Percentiles rank a stretch among this genome's conserved stretches.
phyloP scores from a whole-genome alignment of 805 yeast genomes.

The Wickerhamiella australiensis region DNA sequence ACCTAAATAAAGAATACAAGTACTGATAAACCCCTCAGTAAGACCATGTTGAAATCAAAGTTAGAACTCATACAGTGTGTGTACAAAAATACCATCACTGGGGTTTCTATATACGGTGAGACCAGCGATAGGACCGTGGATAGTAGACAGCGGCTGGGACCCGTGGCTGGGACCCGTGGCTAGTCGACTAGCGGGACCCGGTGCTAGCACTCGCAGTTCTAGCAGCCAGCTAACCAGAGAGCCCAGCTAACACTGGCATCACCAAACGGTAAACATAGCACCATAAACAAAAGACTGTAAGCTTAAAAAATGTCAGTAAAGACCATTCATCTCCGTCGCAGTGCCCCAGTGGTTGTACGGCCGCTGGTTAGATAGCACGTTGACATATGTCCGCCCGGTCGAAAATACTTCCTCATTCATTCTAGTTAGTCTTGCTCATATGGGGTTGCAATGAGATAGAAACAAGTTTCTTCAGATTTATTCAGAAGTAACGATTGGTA shows the following conservation, averaged over 20 bases:
- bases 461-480: constrained; percentile 17
- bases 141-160: too few species aligned
- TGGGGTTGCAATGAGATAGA: constrained; percentile 3
- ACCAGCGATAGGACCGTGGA: too few species aligned
- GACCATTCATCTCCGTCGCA: constrained; percentile 22
- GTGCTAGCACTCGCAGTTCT: too few species aligned
- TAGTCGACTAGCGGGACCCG: too few species aligned
- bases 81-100: constrained; percentile 27
- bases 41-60: constrained; percentile 10
- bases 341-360: constrained; percentile 24
- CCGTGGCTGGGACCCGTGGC: too few species aligned
- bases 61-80: constrained; percentile 28
- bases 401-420: constrained; percentile 28
- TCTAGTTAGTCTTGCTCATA: constrained; percentile 20
- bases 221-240: too few species aligned
- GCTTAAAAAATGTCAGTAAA: constrained; percentile 18
- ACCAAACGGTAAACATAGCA: not conserved
- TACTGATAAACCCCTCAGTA: constrained; percentile 11
- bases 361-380: constrained; percentile 18
- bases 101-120: constrained; percentile 11
- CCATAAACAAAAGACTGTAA: constrained; percentile 2
- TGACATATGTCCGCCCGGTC: constrained; percentile 32
- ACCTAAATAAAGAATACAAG: too few species aligned
- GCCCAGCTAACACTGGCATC: too few species aligned
- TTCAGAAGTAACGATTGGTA: constrained; percentile 32